Base-by-base conservation (phyloP, 2,329 filamentous ascomycete species). In the Cordyceps sp. region DNA sequence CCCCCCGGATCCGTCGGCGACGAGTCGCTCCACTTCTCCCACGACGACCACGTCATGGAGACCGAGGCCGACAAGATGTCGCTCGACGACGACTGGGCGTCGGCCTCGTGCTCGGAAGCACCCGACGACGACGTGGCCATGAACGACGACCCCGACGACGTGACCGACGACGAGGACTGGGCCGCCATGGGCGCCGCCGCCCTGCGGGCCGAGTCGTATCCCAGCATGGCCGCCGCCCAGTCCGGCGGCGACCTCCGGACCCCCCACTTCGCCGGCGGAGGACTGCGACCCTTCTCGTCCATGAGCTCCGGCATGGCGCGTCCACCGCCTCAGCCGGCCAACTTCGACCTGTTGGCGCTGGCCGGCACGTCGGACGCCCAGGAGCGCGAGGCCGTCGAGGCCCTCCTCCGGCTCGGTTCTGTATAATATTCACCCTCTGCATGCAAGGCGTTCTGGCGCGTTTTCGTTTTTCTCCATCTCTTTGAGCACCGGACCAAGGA, bases 111-210 rank as follows among this genome's bases (percentile, higher is more conserved):
- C 47, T 84, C 78, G 21, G 79, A 84, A 45, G 78, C 77, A 14
- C 69, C 70, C 26, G 72, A 75, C 33, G 77, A 80, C 36, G 69
- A 75, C 37, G 64, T 73, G 38, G 60, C 60, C 42, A 71, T 76
- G 60, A 74, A 76, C 44, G 78, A 83, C 43, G 79, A 92, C 48
- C 73, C 82, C 37, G 77, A 80, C 42, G 84, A 93, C 48, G 70
- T 82, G 37, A 96, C 90, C 17, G 90, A 96, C 50, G 84, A 94
- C 50, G 88, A 96, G 55, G 86, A 96, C 56, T 94, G 88, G 86
- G 83, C 81, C 29, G 74, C 80, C 32, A 79, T 93, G 39, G 88
- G 85, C 33, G 83, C 86, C 20, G 84, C 80, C 33, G 82, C 83
- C 41, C 68, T 94, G 43, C 76, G 86, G 41, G 69, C 71, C 36